Base-by-base conservation (phyloP, 1,284 basidiomycete species). In the Sporisorium iseilematis-ciliati region DNA sequence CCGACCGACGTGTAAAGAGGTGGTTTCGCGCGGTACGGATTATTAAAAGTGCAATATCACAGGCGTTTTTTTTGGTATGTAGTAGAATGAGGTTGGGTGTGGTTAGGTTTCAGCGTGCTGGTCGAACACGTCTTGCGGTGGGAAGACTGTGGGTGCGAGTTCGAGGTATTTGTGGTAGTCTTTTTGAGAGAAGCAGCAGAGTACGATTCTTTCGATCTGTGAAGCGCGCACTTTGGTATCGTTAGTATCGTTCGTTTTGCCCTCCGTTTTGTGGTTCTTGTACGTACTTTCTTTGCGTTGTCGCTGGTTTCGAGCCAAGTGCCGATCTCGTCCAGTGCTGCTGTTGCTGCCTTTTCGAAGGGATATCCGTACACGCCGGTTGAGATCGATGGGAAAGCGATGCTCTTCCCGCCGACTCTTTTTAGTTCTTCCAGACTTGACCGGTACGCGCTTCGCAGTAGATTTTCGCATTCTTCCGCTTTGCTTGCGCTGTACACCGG, bases 11-110 rank as follows among this genome's bases (percentile, higher is more conserved):
- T 81, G 82, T 69, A 82, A 82, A 63, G 97, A 99, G 87, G 91
- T 99, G 7, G 94, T 99, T 41, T 94, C 93, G 80, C 89, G 95
- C 76, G 96, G 96, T 33, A 92, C 93, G 71, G 95, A 98, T 86
- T 98, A 96, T 85, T 94, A 58, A 72, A 21, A 29, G n/a, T 7
- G 18, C 26, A 31, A 7, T 14, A 45, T 51, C 31, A 23, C 33
- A 38, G 26, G 18, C 7, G 29, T 23, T 20, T 26, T 46, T 20
- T 33, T 40, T 29, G 31, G 11, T 58, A 25, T n/a, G 8, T 49
- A 26, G 16, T 18, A 10, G 31, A 6, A 29, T 33, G 46, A 14
- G 16, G 25, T 23, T 50, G 23, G n/a, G 52, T 26, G 20, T 4
- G 26, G 12, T 31, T 20, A 60, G 0, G 52, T 38, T 25, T 71